phyloP scores from a whole-genome alignment of 139 green algal species.

The Micractinium sp. region DNA sequence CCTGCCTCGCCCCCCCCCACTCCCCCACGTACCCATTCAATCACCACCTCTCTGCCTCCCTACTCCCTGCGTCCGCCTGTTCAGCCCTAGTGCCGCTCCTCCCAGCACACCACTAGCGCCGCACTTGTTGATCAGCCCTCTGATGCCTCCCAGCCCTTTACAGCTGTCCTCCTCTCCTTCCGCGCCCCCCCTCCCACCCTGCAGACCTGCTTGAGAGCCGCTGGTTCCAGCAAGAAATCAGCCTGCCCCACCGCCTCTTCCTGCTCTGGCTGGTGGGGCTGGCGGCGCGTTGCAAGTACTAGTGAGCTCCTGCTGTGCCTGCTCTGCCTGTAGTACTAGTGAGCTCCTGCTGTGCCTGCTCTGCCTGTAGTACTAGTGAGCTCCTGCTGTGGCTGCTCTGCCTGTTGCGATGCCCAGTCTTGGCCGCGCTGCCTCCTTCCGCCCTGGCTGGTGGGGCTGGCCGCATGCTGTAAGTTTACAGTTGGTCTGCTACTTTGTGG shows the following conservation, averaged over 20 bases:
- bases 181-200: not conserved
- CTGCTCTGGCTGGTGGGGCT: slow-evolving; percentile 44
- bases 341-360: not conserved
- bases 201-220: slow-evolving; percentile 33
- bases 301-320: slow-evolving; percentile 31
- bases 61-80: too few species aligned
- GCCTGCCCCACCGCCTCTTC: slow-evolving; percentile 1
- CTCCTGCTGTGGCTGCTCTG: not conserved
- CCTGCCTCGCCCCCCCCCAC: too few species aligned
- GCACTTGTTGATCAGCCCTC: too few species aligned
- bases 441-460: slow-evolving; percentile 40
- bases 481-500: slow-evolving; percentile 15
- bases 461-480: slow-evolving; percentile 49
- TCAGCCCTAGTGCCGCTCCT: too few species aligned
- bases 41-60: too few species aligned
- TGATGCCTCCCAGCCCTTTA: too few species aligned
- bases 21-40: too few species aligned
- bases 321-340: not conserved
- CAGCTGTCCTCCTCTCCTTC: not conserved
- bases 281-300: slow-evolving; percentile 53
- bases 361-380: not conserved
- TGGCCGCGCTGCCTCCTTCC: not conserved
- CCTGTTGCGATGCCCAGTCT: not conserved
- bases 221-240: slow-evolving; percentile 11
- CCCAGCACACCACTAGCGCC: too few species aligned